Percentiles rank a stretch among this genome's conserved stretches.
phyloP scores from a whole-genome alignment of 257 asterid species.

The Parsonsia alboflavescens region DNA sequence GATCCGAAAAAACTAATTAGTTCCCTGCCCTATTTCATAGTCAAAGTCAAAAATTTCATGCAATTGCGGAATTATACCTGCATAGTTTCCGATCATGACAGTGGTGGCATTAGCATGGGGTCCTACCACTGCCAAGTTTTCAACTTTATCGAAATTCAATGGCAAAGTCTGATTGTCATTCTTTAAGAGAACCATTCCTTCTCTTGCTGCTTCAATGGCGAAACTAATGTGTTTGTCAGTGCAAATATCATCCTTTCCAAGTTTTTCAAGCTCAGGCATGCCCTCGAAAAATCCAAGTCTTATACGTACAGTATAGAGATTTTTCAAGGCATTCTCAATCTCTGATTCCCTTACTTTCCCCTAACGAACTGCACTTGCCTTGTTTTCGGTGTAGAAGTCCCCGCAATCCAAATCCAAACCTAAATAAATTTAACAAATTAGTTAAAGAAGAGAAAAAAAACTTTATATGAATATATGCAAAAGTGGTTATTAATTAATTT shows the following conservation, averaged over 20 bases:
- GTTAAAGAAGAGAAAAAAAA: too few relatives aligned
- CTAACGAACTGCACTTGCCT: constrained; percentile 28
- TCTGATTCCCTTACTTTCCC: constrained; percentile 36
- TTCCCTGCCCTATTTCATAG: too few relatives aligned
- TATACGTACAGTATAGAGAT: constrained; percentile 32
- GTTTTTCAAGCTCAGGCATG: constrained; percentile 25
- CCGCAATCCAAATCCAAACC: constrained; percentile 57
- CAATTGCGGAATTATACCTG: constrained; percentile 28
- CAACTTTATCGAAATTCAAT: constrained; percentile 4
- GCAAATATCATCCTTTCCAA: constrained; percentile 34
- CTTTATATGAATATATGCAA: not conserved
- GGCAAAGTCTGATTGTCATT: constrained; percentile 34
- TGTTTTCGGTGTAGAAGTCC: constrained; percentile 16
- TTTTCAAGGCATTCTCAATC: constrained; percentile 27
- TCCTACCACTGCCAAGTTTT: constrained; percentile 38
- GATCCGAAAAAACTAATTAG: not conserved
- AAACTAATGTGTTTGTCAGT: constrained; percentile 24
- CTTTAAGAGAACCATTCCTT: constrained; percentile 51
- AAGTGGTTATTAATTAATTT: not conserved
- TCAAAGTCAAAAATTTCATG: too few relatives aligned
- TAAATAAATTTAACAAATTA: not conserved
- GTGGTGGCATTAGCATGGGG: constrained; percentile 42
- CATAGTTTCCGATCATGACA: constrained; percentile 34
- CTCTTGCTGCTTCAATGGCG: constrained; percentile 44
- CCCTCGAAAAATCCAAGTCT: constrained; percentile 55